Evolutionary conservation across 148 eudicot genomes (phyloP).

Genomic region (Beta vulgaris): DNA sequence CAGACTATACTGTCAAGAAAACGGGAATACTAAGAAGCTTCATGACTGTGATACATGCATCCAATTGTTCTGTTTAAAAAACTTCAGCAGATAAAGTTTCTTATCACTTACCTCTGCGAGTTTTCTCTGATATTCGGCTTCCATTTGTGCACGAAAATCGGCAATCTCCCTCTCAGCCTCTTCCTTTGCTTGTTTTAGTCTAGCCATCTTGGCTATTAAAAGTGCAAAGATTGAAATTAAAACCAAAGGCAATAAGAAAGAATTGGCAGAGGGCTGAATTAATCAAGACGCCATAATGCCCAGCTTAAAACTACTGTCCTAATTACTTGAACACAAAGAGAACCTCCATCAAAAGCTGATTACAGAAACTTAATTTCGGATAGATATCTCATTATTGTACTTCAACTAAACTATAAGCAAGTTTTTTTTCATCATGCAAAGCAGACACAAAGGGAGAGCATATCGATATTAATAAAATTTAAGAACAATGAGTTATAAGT

Average conservation of each 20-base stretch:
- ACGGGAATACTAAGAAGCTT: neutral
- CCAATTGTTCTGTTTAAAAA: neutral
- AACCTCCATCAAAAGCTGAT: neutral
- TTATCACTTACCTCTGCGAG: constrained; percentile 55
- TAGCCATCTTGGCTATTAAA: constrained; percentile 68
- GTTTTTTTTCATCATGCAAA: neutral
- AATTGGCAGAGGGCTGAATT: neutral
- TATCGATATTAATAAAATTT: too few relatives aligned
- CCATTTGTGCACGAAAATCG: constrained; percentile 83
- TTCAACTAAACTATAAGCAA: neutral
- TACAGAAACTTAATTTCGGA: neutral
- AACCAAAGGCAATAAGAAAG: neutral
- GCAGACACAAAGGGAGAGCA: neutral
- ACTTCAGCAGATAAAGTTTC: neutral
- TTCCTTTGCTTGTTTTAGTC: constrained; percentile 85
- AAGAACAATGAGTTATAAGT: too few relatives aligned
- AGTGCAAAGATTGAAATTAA: neutral
- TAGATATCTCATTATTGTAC: neutral
- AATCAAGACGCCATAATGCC: neutral
- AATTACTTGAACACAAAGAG: neutral
- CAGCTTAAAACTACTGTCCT: neutral
- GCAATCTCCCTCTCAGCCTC: constrained; percentile 91
- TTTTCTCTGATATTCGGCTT: constrained; percentile 69
- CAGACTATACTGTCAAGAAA: too few relatives aligned
- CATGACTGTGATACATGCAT: neutral